These are phyloP conservation scores for Phytophthora tubulina DNA, from an alignment of 352 stramenopile species.

Conservation along the genomic window DNA sequence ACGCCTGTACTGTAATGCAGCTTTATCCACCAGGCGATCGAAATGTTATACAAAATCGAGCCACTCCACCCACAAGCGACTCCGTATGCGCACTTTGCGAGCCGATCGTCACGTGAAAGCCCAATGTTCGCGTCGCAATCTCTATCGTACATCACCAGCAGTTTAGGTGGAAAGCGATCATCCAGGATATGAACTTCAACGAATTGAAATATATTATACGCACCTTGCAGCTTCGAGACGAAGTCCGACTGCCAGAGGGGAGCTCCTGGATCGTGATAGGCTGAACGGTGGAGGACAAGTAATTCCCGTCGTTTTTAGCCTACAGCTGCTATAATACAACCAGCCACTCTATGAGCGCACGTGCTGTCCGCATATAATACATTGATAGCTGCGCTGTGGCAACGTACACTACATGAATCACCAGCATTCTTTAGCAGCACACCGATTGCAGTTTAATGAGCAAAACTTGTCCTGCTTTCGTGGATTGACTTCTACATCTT, in stretches of 20 bases:
- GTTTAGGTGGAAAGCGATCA: constrained; percentile 7
- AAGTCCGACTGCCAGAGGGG: background rate
- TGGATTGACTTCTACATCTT: background rate
- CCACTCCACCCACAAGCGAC: no score
- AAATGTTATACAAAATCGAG: no score
- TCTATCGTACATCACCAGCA: background rate
- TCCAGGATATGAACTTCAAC: constrained; percentile 4
- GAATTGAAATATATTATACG: background rate
- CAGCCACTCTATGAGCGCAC: no score
- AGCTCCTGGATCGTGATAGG: background rate
- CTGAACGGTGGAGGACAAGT: background rate
- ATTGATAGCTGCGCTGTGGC: no score
- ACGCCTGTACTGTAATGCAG: no score
- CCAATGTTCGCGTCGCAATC: background rate
- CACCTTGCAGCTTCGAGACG: no score
- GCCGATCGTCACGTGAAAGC: no score
- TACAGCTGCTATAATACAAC: background rate
- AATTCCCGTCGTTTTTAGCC: constrained; percentile 1
- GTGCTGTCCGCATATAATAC: no score
- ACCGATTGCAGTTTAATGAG: background rate
- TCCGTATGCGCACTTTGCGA: no score
- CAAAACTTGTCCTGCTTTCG: background rate
- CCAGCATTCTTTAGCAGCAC: background rate
- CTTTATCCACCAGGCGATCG: no score
- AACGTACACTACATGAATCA: no score